These are phyloP conservation scores for Millerozyma miso DNA, from an alignment of 805 yeast species.

Conservation along the genomic window DNA sequence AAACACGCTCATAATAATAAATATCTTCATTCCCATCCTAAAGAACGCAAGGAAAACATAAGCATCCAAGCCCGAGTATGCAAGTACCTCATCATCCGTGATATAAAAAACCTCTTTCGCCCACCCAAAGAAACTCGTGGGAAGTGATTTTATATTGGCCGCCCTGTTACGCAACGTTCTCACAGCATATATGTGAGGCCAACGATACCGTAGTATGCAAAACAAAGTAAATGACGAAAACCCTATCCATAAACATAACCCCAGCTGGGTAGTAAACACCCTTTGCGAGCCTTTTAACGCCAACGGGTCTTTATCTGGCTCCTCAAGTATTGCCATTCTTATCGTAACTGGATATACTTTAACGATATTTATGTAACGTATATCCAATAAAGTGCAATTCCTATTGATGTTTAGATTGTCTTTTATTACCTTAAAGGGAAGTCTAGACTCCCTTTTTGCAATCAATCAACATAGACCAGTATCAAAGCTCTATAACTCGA, in stretches of 20 bases:
- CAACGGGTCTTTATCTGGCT: conserved; percentile 7
- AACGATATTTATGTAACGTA: neutral
- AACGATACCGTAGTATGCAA: conserved; percentile 47
- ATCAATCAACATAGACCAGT: neutral
- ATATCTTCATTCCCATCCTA: conserved; percentile 68
- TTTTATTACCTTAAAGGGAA: neutral
- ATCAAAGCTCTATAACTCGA: no score
- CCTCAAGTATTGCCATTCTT: neutral
- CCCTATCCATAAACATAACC: conserved; percentile 47
- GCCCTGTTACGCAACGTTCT: conserved; percentile 45
- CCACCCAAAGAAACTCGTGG: conserved; percentile 69
- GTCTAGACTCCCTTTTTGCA: neutral
- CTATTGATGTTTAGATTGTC: neutral
- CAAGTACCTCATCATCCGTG: conserved; percentile 71
- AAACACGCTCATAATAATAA: conserved; percentile 60
- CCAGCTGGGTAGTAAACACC: conserved; percentile 54
- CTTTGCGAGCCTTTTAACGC: conserved; percentile 35
- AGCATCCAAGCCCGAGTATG: conserved; percentile 90
- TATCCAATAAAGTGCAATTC: neutral
- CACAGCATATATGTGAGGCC: conserved; percentile 57
- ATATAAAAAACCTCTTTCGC: conserved; percentile 57
- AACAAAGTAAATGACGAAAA: conserved; percentile 42
- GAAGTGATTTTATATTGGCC: conserved; percentile 37
- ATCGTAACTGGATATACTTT: neutral
- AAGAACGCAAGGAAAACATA: conserved; percentile 46